phyloP scores from a whole-genome alignment of 441 rosid genomes.

The Arabidopsis lyrata region DNA sequence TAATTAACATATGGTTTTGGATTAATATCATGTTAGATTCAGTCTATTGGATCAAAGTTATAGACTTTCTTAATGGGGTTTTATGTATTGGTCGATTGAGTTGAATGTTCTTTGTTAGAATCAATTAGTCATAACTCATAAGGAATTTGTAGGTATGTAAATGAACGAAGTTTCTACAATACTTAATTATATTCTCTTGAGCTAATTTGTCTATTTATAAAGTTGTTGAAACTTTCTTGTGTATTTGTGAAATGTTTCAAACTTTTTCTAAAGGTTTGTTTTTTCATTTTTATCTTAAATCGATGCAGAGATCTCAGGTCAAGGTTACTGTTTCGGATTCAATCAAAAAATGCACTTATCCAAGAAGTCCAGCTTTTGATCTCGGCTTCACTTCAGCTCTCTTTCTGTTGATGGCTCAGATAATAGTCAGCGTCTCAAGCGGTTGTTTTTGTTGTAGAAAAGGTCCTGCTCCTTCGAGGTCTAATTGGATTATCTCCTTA shows the following conservation, averaged over 20 bases:
- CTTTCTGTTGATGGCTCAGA: conserved; percentile 75
- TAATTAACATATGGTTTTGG: neutral
- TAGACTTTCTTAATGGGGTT: conserved; percentile 8
- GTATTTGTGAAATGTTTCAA: conserved; percentile 5
- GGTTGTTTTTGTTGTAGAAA: conserved; percentile 88
- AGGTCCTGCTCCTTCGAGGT: conserved; percentile 55
- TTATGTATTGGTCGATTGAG: neutral
- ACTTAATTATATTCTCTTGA: conserved; percentile 1
- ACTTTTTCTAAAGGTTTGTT: conserved; percentile 18
- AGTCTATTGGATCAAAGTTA: neutral
- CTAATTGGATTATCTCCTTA: conserved; percentile 69
- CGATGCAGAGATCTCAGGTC: conserved; percentile 71
- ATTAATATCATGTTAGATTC: neutral
- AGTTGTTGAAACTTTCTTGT: neutral
- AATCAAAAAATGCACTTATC: conserved; percentile 65
- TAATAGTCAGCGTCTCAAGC: conserved; percentile 61
- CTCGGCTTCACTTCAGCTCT: conserved; percentile 83
- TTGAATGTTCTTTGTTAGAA: neutral
- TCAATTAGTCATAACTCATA: neutral
- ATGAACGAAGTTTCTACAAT: neutral
- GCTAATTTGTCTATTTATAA: neutral
- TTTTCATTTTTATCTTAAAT: neutral
- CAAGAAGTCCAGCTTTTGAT: conserved; percentile 74
- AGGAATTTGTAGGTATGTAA: neutral
- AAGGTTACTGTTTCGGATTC: conserved; percentile 48